Evolutionary conservation across 2,329 filamentous ascomycete genomes (phyloP).

Genomic region (Stagonosporopsis rhizophila): DNA sequence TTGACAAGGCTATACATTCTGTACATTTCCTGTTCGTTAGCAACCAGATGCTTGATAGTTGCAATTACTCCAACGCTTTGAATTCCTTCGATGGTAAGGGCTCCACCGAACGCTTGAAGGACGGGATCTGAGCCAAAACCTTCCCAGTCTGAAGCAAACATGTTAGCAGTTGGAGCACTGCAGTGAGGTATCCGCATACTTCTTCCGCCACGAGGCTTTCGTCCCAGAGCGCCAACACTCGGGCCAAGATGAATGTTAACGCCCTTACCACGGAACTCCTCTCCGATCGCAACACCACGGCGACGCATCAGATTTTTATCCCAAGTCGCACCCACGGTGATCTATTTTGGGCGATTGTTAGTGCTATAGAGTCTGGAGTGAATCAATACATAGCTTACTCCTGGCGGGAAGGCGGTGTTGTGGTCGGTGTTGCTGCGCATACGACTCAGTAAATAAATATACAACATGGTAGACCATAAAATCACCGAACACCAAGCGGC

Average conservation of each 20-base stretch:
- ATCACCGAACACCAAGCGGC: constrained; percentile 68
- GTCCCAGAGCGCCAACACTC: constrained; percentile 72
- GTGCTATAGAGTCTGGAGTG: not conserved
- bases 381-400: constrained; percentile 57
- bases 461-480: not conserved
- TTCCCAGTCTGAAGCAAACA: constrained; percentile 64
- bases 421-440: constrained; percentile 66
- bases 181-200: constrained; percentile 42
- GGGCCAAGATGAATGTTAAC: constrained; percentile 76
- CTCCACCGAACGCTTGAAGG: constrained; percentile 75
- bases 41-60: constrained; percentile 71
- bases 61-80: constrained; percentile 78
- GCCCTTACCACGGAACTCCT: constrained; percentile 77
- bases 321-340: constrained; percentile 74
- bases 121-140: constrained; percentile 74
- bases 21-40: constrained; percentile 73
- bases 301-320: constrained; percentile 75
- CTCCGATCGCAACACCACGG: constrained; percentile 71
- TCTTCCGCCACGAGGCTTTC: constrained; percentile 68
- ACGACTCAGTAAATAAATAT: not conserved
- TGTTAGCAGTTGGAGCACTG: constrained; percentile 5
- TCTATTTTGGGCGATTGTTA: not conserved
- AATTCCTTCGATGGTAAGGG: constrained; percentile 77
- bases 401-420: constrained; percentile 78
- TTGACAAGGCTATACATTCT: constrained; percentile 52